Base-by-base conservation (phyloP, 768 basidiomycete genomes). In the Hirschioporus abietinus region DNA sequence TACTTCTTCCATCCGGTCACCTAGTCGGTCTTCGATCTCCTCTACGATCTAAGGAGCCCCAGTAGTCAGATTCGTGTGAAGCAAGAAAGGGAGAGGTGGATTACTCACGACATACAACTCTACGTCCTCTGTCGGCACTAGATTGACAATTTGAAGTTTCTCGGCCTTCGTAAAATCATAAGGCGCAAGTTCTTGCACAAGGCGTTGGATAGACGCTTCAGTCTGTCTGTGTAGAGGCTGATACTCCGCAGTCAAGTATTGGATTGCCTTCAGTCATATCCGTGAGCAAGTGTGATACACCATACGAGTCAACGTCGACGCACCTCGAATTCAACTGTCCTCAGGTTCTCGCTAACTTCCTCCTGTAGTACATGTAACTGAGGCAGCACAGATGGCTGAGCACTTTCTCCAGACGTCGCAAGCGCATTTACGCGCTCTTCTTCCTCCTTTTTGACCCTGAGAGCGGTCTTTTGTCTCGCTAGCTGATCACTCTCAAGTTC, bases 101-200 rank as follows among this genome's bases (percentile, higher is more conserved):
- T 67, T 30, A 84, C 93, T 60, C 70, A 96, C 95, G 66, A 93
- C 90, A 72, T 97, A 96, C 26, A 97, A 86, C 74, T 95, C 93
- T 26, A 96, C 93, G 0, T 88, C 81, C 61, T 87, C 83, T 7
- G 86, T 88, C 1, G 96, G 96, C 0, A 89, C 90, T 6, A 96
- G 82, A 72, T 98, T 97, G n/a, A 93, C 88, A 36, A 97, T 83
- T 72, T 96, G 93, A 2, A 97, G 82, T 73, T 95, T 95, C 81
- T 98, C 96, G 1, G 91, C 87, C 71, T 96, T 97, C 1, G 95
- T 96, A 68, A 98, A 79, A 35, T 84, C 82, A 69, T 87, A 91
- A 23, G 85, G 79, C 1, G 85, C 83, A 10, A 98, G 85, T 52
- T 80, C 80, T 66, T 86, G 84, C 20, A 91, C 86, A 15, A 97